phyloP scores from a whole-genome alignment of 805 yeast genomes.

The Candida michaelii region DNA sequence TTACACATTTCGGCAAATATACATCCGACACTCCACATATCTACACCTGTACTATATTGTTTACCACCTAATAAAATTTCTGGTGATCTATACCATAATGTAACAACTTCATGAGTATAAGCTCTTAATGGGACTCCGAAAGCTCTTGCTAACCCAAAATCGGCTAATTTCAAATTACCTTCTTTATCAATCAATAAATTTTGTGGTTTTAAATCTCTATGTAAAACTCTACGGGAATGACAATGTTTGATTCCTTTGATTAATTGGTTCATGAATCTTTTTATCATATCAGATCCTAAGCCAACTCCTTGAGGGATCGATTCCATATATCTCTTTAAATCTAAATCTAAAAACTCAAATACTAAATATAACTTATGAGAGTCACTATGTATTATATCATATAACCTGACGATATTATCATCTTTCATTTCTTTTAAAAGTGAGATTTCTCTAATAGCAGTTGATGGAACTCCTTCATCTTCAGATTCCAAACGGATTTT shows the following conservation, averaged over 20 bases:
- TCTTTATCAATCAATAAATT: constrained; percentile 92
- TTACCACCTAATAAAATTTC: constrained; percentile 94
- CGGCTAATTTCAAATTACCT: constrained; percentile 76
- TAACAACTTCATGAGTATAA: constrained; percentile 96
- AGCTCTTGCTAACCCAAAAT: constrained; percentile 95
- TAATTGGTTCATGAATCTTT: constrained; percentile 88
- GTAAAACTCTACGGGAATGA: constrained; percentile 91
- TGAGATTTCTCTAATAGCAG: constrained; percentile 96
- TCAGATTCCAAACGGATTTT: constrained; percentile 95
- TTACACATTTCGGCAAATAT: constrained; percentile 98
- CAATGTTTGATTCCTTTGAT: constrained; percentile 90
- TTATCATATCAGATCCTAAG: constrained; percentile 85
- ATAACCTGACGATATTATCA: constrained; percentile 86
- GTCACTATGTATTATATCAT: constrained; percentile 94
- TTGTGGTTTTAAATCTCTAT: constrained; percentile 96
- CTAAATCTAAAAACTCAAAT: constrained; percentile 90
- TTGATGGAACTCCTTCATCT: constrained; percentile 98
- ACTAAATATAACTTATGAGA: constrained; percentile 89
- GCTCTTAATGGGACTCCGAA: constrained; percentile 97
- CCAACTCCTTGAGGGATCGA: constrained; percentile 88
- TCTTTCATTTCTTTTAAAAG: constrained; percentile 90
- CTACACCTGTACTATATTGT: constrained; percentile 96
- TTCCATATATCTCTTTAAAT: constrained; percentile 96
- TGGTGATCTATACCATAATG: constrained; percentile 97
- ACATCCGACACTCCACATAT: constrained; percentile 98